phyloP scores from a whole-genome alignment of 768 basidiomycete genomes.

The Neoboletus brunneissimus region DNA sequence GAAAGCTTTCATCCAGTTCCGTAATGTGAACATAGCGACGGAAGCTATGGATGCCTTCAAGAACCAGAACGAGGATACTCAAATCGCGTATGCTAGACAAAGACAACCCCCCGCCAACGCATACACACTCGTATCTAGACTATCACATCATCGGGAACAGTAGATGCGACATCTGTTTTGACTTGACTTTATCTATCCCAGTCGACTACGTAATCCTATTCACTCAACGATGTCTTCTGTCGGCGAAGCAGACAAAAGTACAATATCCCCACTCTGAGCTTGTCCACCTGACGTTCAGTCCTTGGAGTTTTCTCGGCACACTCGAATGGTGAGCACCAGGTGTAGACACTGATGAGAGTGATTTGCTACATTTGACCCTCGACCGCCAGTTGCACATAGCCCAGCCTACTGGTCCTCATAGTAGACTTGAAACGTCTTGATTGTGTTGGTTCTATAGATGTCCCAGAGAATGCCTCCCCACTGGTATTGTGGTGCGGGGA shows the following conservation, averaged over 20 bases:
- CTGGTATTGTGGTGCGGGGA: neutral
- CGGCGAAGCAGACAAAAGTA: neutral
- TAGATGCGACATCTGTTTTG: neutral
- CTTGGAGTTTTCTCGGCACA: too few relatives aligned
- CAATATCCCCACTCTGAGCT: neutral
- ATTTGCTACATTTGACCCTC: neutral
- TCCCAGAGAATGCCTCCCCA: neutral
- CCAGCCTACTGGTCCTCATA: neutral
- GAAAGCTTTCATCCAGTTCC: constrained; percentile 56
- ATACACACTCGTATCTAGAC: constrained; percentile 19
- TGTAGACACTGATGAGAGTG: neutral
- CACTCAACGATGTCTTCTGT: neutral
- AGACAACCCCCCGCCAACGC: constrained; percentile 1
- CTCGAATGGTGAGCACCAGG: neutral
- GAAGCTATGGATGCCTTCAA: constrained; percentile 45
- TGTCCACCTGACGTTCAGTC: neutral
- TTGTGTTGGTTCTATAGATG: neutral
- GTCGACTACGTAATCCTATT: constrained; percentile 2
- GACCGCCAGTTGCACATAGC: neutral
- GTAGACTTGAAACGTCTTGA: neutral
- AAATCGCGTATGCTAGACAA: constrained; percentile 20
- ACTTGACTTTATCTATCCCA: neutral
- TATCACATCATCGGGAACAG: constrained; percentile 9
- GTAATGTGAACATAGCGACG: constrained; percentile 41
- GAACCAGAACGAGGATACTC: constrained; percentile 3